These are phyloP conservation scores for Shiraia bambusicola DNA, from an alignment of 2,329 filamentous ascomycete species.

Conservation along the genomic window DNA sequence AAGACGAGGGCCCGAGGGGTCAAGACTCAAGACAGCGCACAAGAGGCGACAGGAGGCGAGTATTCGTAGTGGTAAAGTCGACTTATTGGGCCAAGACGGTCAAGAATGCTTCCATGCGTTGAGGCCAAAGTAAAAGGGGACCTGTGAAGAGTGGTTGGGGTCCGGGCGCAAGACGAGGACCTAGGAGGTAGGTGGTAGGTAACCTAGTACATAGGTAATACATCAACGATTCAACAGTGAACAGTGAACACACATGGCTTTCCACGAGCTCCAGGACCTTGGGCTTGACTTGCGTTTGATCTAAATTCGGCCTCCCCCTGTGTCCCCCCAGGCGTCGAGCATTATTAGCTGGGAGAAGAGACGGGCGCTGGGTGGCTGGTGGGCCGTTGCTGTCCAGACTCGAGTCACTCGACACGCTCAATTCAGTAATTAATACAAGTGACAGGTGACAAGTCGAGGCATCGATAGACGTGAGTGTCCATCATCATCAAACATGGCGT, in stretches of 20 bases:
- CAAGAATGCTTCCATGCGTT: conserved; percentile 19
- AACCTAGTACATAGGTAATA: too few species aligned
- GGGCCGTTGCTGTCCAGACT: background rate
- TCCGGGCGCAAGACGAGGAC: conserved; percentile 22
- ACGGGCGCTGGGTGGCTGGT: background rate
- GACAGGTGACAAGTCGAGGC: too few species aligned
- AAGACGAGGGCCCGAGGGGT: conserved; percentile 17
- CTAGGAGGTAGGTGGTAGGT: too few species aligned
- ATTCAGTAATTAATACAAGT: too few species aligned
- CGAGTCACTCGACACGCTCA: too few species aligned
- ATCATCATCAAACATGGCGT: background rate
- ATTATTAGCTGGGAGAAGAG: background rate
- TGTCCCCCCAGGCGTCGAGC: background rate
- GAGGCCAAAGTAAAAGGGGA: conserved; percentile 20
- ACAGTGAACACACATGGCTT: conserved; percentile 25
- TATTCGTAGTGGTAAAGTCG: conserved; percentile 2
- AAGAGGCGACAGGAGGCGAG: conserved; percentile 14
- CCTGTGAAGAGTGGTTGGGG: conserved; percentile 14
- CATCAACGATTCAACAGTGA: too few species aligned
- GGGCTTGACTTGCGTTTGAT: conserved; percentile 14
- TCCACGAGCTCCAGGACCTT: conserved; percentile 21
- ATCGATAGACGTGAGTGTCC: background rate
- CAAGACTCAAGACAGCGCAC: conserved; percentile 11
- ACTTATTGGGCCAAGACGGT: conserved; percentile 10
- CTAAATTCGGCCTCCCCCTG: conserved; percentile 9